Evolutionary conservation across 352 stramenopile species (phyloP).

Genomic region (Globisporangium middletonii): DNA sequence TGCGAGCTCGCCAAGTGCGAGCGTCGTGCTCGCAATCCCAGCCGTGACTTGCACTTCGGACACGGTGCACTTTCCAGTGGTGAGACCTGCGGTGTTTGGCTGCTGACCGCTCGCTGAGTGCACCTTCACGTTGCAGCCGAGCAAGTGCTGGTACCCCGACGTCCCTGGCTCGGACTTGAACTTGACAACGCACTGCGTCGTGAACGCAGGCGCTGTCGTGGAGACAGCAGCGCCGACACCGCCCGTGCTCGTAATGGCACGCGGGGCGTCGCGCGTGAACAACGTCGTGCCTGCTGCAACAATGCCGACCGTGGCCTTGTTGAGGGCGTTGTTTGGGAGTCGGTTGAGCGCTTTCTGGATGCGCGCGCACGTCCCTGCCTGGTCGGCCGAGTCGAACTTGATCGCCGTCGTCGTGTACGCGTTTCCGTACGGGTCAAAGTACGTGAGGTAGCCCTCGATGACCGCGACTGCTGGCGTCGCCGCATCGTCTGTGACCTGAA

Average conservation of each 20-base stretch:
- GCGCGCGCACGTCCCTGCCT: slow-evolving; percentile 16
- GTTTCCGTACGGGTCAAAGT: slow-evolving; percentile 71
- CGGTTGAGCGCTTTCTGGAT: slow-evolving; percentile 35
- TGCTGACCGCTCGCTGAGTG: slow-evolving; percentile 33
- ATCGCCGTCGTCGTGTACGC: slow-evolving; percentile 47
- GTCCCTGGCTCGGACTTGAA: slow-evolving; percentile 48
- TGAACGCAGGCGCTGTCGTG: background rate
- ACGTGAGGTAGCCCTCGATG: slow-evolving; percentile 43
- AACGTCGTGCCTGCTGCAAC: background rate
- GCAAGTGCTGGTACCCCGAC: slow-evolving; percentile 48
- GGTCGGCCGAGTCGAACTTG: slow-evolving; percentile 8
- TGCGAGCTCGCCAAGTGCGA: slow-evolving; percentile 36
- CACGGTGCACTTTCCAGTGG: slow-evolving; percentile 22
- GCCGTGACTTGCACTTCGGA: slow-evolving; percentile 20
- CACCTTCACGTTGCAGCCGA: slow-evolving; percentile 37
- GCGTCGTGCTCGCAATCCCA: background rate
- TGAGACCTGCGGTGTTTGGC: slow-evolving; percentile 13
- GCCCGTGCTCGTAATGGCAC: slow-evolving; percentile 5
- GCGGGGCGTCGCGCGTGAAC: slow-evolving; percentile 21
- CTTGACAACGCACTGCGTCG: slow-evolving; percentile 27
- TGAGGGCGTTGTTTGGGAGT: slow-evolving; percentile 68
- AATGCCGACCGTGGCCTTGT: slow-evolving; percentile 25
- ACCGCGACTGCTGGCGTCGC: background rate
- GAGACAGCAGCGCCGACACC: background rate
- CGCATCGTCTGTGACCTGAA: slow-evolving; percentile 8